Base-by-base conservation (phyloP, 1,284 basidiomycete genomes). In the Apiotrichum sp. region DNA sequence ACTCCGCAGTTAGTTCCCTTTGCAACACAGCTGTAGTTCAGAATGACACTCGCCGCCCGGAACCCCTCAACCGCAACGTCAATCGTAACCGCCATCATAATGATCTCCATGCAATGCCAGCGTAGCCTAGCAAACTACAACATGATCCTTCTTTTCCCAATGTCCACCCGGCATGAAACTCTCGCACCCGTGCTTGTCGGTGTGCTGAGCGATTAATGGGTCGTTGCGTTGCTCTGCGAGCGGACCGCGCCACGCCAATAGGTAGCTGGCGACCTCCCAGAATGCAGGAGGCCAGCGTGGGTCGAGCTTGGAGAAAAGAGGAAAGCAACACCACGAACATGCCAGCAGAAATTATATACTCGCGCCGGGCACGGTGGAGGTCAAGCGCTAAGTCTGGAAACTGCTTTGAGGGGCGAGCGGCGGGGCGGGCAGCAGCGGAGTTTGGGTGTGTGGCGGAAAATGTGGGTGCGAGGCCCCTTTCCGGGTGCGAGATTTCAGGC, bases 141-240 rank as follows among this genome's bases (percentile, higher is more conserved):
- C 22, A 22, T 22, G 22, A 22, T 22, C 22, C 22, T 22, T 22
- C 22, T 22, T 22, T 22, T 22, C 22, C 22, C 22, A 22, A 59
- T 61, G 59, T 61, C 52, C 47, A 55, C 59, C 59, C 59, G 50
- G 50, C 56, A 61, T 61, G 59, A 61, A 61, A 61, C 59, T 54
- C 56, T 50, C 29, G 50, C 53, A 50, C 56, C 43, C 47, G 45
- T 45, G 47, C 34, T 47, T 50, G 35, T 34, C 32, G 32, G 45
- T 14, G 45, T 31, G 47, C 43, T 42, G 47, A 54, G 59, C 59
- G 59, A 61, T 61, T 61, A 61, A 55, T 50, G 53, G 59, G 59
- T 47, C 33, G 57, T 55, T 51, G 35, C 47, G 22, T 59, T 42
- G 47, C 34, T 59, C 58, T 56, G n/a, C 58, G 50, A 54, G 50